Conservation (phyloP, 495 filamentous ascomycete genomes). For the Podospora didyma region DNA sequence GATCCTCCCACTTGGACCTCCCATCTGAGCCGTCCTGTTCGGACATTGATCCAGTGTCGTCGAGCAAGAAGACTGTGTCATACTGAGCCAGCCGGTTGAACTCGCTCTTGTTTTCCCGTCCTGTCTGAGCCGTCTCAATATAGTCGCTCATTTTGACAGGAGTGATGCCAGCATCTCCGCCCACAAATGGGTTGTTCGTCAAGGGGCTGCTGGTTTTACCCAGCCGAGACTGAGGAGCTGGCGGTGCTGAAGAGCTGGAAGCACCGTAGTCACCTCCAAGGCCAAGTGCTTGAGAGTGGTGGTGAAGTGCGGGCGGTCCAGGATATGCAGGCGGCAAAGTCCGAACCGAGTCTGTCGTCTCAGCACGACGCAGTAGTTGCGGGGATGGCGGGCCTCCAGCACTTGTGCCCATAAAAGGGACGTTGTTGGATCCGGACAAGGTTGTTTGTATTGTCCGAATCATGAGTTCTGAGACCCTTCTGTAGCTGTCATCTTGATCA, state of each 20-base stretch:
- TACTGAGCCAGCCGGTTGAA: slow-evolving; percentile 68
- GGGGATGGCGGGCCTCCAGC: neutral
- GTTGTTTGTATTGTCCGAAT: slow-evolving; percentile 15
- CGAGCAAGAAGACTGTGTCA: slow-evolving; percentile 80
- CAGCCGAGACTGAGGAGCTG: neutral
- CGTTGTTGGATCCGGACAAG: slow-evolving; percentile 1
- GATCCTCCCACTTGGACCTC: slow-evolving; percentile 61
- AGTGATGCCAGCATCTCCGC: neutral
- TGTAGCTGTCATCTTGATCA: slow-evolving; percentile 13
- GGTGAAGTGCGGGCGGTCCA: too few relatives aligned
- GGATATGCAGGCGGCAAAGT: too few relatives aligned
- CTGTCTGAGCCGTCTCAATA: neutral
- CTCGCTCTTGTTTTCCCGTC: slow-evolving; percentile 37
- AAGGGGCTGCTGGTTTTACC: neutral
- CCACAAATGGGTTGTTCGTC: neutral
- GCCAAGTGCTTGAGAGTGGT: too few relatives aligned
- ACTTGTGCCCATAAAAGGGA: neutral
- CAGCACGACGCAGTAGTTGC: neutral
- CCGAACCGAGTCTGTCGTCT: neutral
- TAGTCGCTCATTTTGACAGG: neutral
- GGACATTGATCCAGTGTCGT: slow-evolving; percentile 83
- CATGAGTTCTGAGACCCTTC: slow-evolving; percentile 2
- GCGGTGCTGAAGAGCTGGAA: too few relatives aligned
- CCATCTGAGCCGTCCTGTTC: slow-evolving; percentile 26
- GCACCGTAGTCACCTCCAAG: too few relatives aligned